Conservation (phyloP, 164 flowering plant species). For the Annona squamosa region DNA sequence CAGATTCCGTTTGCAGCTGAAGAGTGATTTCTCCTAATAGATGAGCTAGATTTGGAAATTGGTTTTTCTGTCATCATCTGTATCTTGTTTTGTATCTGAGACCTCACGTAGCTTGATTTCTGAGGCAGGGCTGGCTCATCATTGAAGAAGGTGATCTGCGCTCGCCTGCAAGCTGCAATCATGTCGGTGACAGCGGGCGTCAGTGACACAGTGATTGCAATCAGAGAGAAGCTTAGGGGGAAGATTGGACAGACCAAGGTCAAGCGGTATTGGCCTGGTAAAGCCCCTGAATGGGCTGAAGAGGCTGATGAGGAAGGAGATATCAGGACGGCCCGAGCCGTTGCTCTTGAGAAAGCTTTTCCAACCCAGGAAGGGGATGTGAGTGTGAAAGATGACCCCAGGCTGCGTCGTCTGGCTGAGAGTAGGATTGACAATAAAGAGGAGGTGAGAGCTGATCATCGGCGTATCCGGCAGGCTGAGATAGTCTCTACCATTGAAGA, state of each 20-base stretch:
- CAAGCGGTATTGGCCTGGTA: conserved; percentile 93
- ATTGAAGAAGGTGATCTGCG: background rate
- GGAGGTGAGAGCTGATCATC: conserved; percentile 68
- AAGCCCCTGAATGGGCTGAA: conserved; percentile 95
- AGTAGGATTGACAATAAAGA: conserved; percentile 63
- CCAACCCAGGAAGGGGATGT: conserved; percentile 42
- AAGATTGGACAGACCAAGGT: conserved; percentile 88
- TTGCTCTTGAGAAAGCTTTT: conserved; percentile 59
- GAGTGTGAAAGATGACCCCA: conserved; percentile 54
- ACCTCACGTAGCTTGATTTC: too few relatives aligned
- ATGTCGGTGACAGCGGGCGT: conserved; percentile 96
- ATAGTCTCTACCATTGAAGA: conserved; percentile 77
- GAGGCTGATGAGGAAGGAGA: conserved; percentile 74
- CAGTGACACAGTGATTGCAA: conserved; percentile 57
- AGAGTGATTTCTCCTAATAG: too few relatives aligned
- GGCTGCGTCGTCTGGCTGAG: conserved; percentile 83
- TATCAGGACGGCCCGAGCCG: conserved; percentile 38
- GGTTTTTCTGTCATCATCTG: too few relatives aligned
- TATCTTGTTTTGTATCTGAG: too few relatives aligned
- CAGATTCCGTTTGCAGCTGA: too few relatives aligned
- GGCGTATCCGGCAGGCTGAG: conserved; percentile 87
- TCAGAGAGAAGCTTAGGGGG: conserved; percentile 87
- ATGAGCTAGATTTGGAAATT: too few relatives aligned
- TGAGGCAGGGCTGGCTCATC: too few relatives aligned
- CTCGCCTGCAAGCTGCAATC: background rate